Base-by-base conservation (phyloP, 2,329 filamentous ascomycete genomes). In the Onygenales sp. region DNA sequence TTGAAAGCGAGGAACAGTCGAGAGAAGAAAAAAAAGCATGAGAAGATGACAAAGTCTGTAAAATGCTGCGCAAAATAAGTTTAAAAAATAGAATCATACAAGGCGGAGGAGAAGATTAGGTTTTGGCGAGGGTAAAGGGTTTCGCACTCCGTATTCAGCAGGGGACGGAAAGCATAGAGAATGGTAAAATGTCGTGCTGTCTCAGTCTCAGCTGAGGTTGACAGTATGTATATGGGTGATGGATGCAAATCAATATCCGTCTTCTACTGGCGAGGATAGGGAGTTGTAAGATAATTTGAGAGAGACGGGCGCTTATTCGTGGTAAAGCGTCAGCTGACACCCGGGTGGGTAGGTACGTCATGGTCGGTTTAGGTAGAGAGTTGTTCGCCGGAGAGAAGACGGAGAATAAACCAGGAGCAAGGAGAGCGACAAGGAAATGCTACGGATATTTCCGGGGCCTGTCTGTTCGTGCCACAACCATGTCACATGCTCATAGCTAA, bases 21-120 rank as follows among this genome's bases (percentile, higher is more conserved):
- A 58, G 43, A 58, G 58, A 42, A 60, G 14, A 54, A 53, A 56
- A 59, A 55, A 59, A 53, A 57, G 51, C 51, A 56, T 55, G 51
- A 53, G 47, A 49, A 36, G 45, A 45, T 40, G 31, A n/a, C 8
- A 45, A 45, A 17, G n/a, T 46, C 39, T 37, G 45, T 13, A 45
- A 45, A 45, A 45, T n/a, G 46, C 11, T 27, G 14, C 10, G 32
- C 32, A 37, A 42, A 36, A 21, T 48, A 48, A 48, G 37, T 6
- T 49, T 14, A 39, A 40, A 10, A 49, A 31, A 11, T 27, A n/a
- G 27, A 49, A 49, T 49, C 46, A 49, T 49, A 39, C 46, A 39
- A 6, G 27, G 34, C 31, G 31, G 32, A 49, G 46, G 27, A 39
- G 46, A 40, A 49, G 34, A 40, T 31, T 39, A 39, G 36, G 11